A percentile compares a stretch with the other conserved stretches of the same genome.
phyloP scores from a whole-genome alignment of 805 yeast species.

The Candida piceae region DNA sequence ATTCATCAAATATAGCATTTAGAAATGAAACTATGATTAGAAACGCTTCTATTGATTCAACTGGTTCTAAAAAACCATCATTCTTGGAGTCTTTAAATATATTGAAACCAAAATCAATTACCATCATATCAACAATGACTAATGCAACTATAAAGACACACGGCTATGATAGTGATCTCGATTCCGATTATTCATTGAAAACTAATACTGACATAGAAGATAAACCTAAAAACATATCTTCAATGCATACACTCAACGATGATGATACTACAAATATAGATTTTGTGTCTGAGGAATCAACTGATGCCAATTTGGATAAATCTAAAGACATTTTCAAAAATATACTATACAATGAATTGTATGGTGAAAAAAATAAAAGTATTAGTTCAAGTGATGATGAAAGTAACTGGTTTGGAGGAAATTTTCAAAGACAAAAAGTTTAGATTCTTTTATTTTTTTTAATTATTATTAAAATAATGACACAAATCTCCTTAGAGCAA shows the following conservation, averaged over 20 bases:
- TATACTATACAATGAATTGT: too few species aligned
- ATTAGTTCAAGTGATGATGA: slow-evolving; percentile 18
- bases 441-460: slow-evolving; percentile 1
- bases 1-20: background rate
- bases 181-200: too few species aligned
- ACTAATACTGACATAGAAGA: background rate
- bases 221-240: background rate
- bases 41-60: background rate
- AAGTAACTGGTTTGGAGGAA: slow-evolving; percentile 22
- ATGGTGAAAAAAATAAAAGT: slow-evolving; percentile 7
- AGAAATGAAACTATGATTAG: background rate
- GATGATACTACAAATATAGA: slow-evolving; percentile 6
- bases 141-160: slow-evolving; percentile 12
- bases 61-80: slow-evolving; percentile 1
- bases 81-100: slow-evolving; percentile 7
- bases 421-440: slow-evolving; percentile 13
- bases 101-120: slow-evolving; percentile 11
- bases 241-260: too few species aligned
- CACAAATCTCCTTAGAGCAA: too few species aligned
- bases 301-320: slow-evolving; percentile 1
- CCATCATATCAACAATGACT: slow-evolving; percentile 17
- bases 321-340: slow-evolving; percentile 7
- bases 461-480: too few species aligned
- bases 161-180: background rate
- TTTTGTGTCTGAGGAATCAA: slow-evolving; percentile 5